Evolutionary conservation across 129 eudicot species (phyloP), one percentile per base, ranked within the genome.

Genomic region (Lactuca sativa): DNA sequence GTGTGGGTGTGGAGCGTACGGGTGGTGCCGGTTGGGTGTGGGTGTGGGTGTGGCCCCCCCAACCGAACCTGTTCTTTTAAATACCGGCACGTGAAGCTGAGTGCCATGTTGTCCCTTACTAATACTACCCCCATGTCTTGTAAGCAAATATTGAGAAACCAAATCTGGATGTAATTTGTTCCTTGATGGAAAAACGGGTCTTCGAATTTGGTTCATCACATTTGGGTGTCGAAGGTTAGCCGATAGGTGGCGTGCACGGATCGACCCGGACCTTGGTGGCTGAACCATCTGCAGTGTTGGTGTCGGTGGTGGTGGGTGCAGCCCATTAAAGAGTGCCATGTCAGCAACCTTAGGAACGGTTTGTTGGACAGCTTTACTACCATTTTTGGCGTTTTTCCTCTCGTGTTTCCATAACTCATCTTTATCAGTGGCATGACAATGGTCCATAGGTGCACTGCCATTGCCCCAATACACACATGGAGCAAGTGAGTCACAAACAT

Each of bases 401-500:
- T 59, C 64, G 18, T 4, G 59, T 59, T 7, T 61, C 83, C 83
- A 79, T 6, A 36, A n/a, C 6, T 72, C 59, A 6, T 67, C 75
- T 79, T 73, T 79, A 67, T 79, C 83, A 60, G 79, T 67, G 12
- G 83, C 83, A 41, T 55, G 71, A 67, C 83, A 79, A 60, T 79
- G 83, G 64, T 79, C 83, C 3, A 43, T 66, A 41, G 12, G 16
- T 66, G 75, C 57, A 62, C 44, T 73, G 71, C 83, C 83, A 54
- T 67, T 78, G 37, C 79, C 83, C 79, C 83, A 79, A 60, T 54
- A 41, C 64, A 74, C 21, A 67, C 83, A 79, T 31, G 83, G 83
- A 41, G 83, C 83, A 21, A 66, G 78, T 21, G 79, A 79, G 63
- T 79, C 83, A 61, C 83, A 79, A 31, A 79, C 83, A 33, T 79